phyloP scores from a whole-genome alignment of 1,139 yeast species.

The Debaryomyces nepalensis region DNA sequence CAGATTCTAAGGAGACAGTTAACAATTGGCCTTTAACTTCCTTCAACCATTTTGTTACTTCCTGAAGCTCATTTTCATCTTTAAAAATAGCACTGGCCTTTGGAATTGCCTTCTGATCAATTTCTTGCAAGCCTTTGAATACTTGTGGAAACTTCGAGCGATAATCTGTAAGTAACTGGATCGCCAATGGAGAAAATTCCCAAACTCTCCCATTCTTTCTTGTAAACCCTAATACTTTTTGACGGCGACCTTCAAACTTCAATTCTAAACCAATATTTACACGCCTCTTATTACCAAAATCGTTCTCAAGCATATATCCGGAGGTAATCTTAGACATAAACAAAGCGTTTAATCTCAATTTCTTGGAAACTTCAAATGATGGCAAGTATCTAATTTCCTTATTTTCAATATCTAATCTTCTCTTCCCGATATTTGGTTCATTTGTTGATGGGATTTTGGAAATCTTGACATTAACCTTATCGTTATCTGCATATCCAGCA shows the following conservation, averaged over 20 bases:
- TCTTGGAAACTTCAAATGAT: constrained; percentile 67
- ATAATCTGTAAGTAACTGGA: constrained; percentile 67
- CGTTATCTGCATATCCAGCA: constrained; percentile 59
- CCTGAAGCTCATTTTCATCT: constrained; percentile 39
- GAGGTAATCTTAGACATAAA: constrained; percentile 81
- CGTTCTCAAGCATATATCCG: constrained; percentile 62
- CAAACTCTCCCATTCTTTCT: constrained; percentile 70
- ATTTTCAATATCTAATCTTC: constrained; percentile 61
- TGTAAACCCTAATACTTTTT: constrained; percentile 88
- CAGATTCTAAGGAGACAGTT: constrained; percentile 77
- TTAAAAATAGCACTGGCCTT: constrained; percentile 25
- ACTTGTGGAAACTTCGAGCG: constrained; percentile 62
- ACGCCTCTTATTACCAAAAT: constrained; percentile 48
- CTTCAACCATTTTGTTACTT: constrained; percentile 62
- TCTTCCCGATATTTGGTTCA: constrained; percentile 68
- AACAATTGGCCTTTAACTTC: constrained; percentile 58
- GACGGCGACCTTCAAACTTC: constrained; percentile 78
- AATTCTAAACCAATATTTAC: constrained; percentile 84
- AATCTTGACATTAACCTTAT: constrained; percentile 57
- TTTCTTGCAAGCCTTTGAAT: constrained; percentile 46
- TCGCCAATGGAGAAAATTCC: constrained; percentile 83
- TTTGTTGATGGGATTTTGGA: constrained; percentile 53
- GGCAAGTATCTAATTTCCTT: constrained; percentile 64
- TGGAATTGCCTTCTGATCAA: constrained; percentile 34
- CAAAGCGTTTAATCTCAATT: constrained; percentile 60